Evolutionary conservation across 1,284 basidiomycete species (phyloP), one percentile per base, ranked within the genome.

Genomic region (Porodaedalea pini): DNA sequence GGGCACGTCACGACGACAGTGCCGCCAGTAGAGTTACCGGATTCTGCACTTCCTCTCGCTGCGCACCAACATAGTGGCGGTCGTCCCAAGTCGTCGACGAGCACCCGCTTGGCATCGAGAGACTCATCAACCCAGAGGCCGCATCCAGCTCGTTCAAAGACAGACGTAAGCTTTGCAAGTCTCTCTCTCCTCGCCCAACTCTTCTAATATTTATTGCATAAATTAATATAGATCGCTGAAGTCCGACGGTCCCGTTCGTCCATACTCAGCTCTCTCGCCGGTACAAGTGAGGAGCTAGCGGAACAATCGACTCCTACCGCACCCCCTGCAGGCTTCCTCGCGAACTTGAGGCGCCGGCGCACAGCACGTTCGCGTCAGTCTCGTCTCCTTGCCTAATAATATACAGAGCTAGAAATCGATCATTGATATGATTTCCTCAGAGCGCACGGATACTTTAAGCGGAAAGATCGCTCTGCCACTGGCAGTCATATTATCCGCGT

Each of bases 271-370:
- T 40, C 54, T 15, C 41, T 31, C 7, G 27, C 55, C 27, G 40
- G 36, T 15, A 27, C 7, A 43, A 27, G 39, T 19, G 27, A 51
- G n/a, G n/a, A n/a, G 25, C 23, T 37, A 29, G 34, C 23, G 5
- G 34, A 32, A 36, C 49, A 37, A 17, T 40, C 49, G 19, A n/a
- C 47, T 11, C 7, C 27, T 44, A 25, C 19, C 8, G 13, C 34
- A 19, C 19, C 40, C 25, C 29, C 34, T 2, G 47, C 29, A 8
- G 47, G 54, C 21, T 59, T 59, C 36, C 58, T 59, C n/a, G 36
- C 52, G 15, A 49, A 53, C n/a, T 27, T 59, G 27, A 45, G 58
- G 10, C 53, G 47, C 15, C 44, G 58, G 19, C 57, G 49, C 6
- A 32, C 58, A 23, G 8, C 49, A 17, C 43, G 52, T 17, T 55